Percentiles rank a stretch among this genome's conserved stretches.
Conservation (phyloP, 371 early-diverging fungal species). For the Rhizomucor pusillus region DNA sequence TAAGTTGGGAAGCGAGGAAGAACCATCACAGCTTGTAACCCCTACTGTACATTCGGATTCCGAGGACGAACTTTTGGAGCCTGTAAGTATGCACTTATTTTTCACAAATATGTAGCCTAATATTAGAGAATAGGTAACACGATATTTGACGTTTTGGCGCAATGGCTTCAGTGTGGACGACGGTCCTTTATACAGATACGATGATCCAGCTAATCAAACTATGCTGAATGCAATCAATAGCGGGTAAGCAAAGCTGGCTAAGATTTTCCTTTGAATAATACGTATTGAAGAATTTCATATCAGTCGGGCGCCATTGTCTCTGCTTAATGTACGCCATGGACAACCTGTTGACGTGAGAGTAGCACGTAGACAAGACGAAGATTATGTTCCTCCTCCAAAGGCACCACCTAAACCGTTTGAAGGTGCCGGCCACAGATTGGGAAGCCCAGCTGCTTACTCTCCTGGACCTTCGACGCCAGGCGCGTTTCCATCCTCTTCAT, state of each 20-base stretch:
- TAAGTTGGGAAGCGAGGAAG: constrained; percentile 67
- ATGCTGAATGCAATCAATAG: constrained; percentile 82
- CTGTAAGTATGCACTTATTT: constrained; percentile 26
- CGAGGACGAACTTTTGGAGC: constrained; percentile 20
- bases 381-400: constrained; percentile 83
- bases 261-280: too few species aligned
- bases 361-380: constrained; percentile 78
- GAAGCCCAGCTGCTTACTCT: constrained; percentile 50
- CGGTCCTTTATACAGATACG: constrained; percentile 81
- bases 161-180: constrained; percentile 96
- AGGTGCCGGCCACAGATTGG: constrained; percentile 87
- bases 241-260: too few species aligned
- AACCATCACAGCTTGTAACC: constrained; percentile 43
- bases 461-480: constrained; percentile 30
- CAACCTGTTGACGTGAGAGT: constrained; percentile 93
- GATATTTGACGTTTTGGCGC: constrained; percentile 90
- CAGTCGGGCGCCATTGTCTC: constrained; percentile 80
- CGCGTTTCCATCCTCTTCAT: constrained; percentile 27
- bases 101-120: not conserved
- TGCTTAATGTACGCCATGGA: constrained; percentile 86
- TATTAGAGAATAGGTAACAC: constrained; percentile 42
- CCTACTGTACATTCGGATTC: constrained; percentile 11
- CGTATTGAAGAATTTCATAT: not conserved
- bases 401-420: constrained; percentile 77
- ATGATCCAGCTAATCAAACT: constrained; percentile 85